Base-by-base conservation (phyloP, 495 filamentous ascomycete species). In the Tetracladium setigerum region DNA sequence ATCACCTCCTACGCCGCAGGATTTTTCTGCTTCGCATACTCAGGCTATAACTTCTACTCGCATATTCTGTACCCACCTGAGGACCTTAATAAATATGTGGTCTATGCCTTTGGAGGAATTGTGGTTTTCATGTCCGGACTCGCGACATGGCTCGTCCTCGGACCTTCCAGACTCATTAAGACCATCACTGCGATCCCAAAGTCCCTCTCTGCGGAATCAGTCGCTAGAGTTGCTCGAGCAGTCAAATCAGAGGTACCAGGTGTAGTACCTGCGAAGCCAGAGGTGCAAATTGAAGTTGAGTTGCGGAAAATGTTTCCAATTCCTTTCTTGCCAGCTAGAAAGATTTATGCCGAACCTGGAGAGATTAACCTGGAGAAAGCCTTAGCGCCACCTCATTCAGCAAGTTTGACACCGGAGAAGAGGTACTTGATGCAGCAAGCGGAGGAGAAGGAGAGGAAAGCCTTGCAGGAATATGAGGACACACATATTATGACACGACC, bases 1-100 rank as follows among this genome's bases (percentile, higher is more conserved):
- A 44, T 74, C 34, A 73, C 74, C 31, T 74, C 74, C 57, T 81
- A 83, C 57, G 58, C 64, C 31, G 64, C 77, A 13, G 68, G 70
- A 5, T 50, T 65, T 17, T 81, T 80, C 59, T 83, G 77, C 63
- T 67, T 83, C 44, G 56, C 64, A 12, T 81, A 77, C 51, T 68
- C 77, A 10, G 66, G 65, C 46, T 76, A 71, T 57, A 73, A 79
- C 54, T 78, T 74, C 41, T 74, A 72, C 54, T 24, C 59, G 36
- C 62, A 68, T 30, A 65, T 67, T 41, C 59, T 70, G 19, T 52
- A 69, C 46, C 57, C 68, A n/a, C 70, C 68, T 11, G 52, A 59
- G 14, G 73, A 60, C 27, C 47, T 77, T 2, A 43, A 62, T 11
- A 48, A 42, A 45, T 71, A 68, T 64, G 65, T 76, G 6, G 66